These are phyloP conservation scores for Penicillium bovifimosum DNA, from an alignment of 495 filamentous ascomycete genomes.

Conservation along the genomic window DNA sequence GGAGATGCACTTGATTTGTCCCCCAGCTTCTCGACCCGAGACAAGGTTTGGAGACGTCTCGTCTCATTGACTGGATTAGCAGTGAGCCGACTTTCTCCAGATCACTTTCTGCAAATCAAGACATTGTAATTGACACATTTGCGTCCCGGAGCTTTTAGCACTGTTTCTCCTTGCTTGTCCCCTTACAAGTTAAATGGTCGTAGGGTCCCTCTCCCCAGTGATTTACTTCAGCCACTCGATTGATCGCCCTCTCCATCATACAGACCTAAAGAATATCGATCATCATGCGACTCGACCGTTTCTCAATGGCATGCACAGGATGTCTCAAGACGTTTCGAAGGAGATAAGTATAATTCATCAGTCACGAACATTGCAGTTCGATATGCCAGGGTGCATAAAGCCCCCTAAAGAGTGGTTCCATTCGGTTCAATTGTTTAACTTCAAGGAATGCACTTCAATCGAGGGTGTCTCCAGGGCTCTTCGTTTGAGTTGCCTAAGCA, in stretches of 20 bases:
- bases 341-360: slow-evolving; percentile 1
- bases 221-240: slow-evolving; percentile 16
- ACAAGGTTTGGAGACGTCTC: slow-evolving; percentile 27
- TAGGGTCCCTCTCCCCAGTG: slow-evolving; percentile 9
- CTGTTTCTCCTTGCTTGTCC: slow-evolving; percentile 20
- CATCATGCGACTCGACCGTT: slow-evolving; percentile 24
- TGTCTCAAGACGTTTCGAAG: slow-evolving; percentile 1
- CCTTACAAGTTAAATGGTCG: slow-evolving; percentile 4
- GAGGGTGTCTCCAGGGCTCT: neutral
- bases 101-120: neutral
- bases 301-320: slow-evolving; percentile 5
- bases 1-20: slow-evolving; percentile 15
- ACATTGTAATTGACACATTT: neutral
- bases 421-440: neutral
- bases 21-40: slow-evolving; percentile 11
- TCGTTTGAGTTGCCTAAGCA: slow-evolving; percentile 8
- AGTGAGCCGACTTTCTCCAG: slow-evolving; percentile 1
- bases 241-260: neutral
- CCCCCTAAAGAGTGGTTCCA: neutral
- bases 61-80: slow-evolving; percentile 4
- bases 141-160: slow-evolving; percentile 13
- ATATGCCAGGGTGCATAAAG: neutral
- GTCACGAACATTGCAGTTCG: neutral
- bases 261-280: neutral
- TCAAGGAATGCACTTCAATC: neutral